Base-by-base conservation (phyloP, 2,329 filamentous ascomycete genomes). In the Cordyceps sp. region DNA sequence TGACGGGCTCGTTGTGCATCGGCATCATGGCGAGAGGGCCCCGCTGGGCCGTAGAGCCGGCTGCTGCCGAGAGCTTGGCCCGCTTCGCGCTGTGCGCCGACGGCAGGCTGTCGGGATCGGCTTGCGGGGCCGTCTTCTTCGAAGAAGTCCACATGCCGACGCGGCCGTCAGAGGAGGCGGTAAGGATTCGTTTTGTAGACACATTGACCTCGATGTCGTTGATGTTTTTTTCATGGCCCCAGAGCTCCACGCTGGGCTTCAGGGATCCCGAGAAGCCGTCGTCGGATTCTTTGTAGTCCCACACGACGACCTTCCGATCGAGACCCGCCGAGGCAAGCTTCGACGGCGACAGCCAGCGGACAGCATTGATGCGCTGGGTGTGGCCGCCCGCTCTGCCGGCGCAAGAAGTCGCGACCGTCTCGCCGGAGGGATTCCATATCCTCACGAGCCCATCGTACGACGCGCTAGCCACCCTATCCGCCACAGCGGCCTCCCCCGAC, bases 371-470 rank as follows among this genome's bases (percentile, higher is more conserved):
- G 37, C 79, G 75, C 26, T 78, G 73, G 9, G 69, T 73, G 57
- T 93, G 84, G 9, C 83, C 80, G 31, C 80, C 78, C 23, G 70
- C 67, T 36, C 65, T 65, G 7, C 66, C 66, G 4, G 73, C 66
- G 2, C 73, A 59, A 2, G 84, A 88, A 0, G 78, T 82, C 4
- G 83, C 81, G 35, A 93, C 63, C n/a, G 79, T 63, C 38, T 90
- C 69, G n/a, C 83, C 84, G 1, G 84, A 86, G 40, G 77, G 76
- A 45, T 90, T 81, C 88, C 90, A 98, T 40, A 96, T 67, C 42
- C 86, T 69, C 34, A 96, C 59, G 13, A 93, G 59, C 8, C 88
- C 88, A 52, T 98, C 90, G 50, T 93, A 96, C 30, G 83, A 88
- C 20, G 76, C 84, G n/a, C 84, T 92, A n/a, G 93, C 60, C 37